Conservation (phyloP, 768 basidiomycete species). For the Psilocybe sp. region DNA sequence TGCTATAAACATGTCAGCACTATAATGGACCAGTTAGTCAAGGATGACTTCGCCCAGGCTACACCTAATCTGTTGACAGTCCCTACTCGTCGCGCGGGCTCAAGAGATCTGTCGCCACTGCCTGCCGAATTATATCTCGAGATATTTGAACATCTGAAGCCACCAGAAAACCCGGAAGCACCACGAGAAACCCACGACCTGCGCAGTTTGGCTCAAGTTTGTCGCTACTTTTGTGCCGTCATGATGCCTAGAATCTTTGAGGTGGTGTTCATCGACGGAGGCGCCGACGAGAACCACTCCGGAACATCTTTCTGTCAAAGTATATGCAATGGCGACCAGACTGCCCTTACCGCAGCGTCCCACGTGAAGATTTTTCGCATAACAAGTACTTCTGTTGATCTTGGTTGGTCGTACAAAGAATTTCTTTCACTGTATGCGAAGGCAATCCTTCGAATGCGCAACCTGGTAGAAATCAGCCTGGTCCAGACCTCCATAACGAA, state of each 20-base stretch:
- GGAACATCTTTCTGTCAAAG: constrained; percentile 6
- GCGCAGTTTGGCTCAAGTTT: constrained; percentile 35
- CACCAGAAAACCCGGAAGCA: constrained; percentile 9
- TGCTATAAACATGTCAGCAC: too few relatives aligned
- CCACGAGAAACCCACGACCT: constrained; percentile 13
- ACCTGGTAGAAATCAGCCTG: constrained; percentile 10
- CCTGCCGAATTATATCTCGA: constrained; percentile 43
- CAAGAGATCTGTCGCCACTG: constrained; percentile 21
- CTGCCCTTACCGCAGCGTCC: constrained; percentile 2
- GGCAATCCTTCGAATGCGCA: constrained; percentile 12
- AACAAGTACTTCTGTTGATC: neutral
- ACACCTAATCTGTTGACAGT: constrained; percentile 4
- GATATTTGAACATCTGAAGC: constrained; percentile 34
- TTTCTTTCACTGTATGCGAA: constrained; percentile 12
- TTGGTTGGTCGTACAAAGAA: neutral
- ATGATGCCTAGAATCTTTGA: constrained; percentile 39
- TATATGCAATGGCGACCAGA: constrained; percentile 1
- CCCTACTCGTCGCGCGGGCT: constrained; percentile 14
- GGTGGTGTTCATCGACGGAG: constrained; percentile 21
- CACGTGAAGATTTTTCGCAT: constrained; percentile 6
- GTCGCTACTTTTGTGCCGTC: constrained; percentile 38
- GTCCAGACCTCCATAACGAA: constrained; percentile 6
- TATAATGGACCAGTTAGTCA: neutral
- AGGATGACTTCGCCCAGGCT: neutral
- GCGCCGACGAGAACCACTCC: neutral